Evolutionary conservation across 805 yeast genomes (phyloP).

Genomic region (Zygoascus biomembranicola): DNA sequence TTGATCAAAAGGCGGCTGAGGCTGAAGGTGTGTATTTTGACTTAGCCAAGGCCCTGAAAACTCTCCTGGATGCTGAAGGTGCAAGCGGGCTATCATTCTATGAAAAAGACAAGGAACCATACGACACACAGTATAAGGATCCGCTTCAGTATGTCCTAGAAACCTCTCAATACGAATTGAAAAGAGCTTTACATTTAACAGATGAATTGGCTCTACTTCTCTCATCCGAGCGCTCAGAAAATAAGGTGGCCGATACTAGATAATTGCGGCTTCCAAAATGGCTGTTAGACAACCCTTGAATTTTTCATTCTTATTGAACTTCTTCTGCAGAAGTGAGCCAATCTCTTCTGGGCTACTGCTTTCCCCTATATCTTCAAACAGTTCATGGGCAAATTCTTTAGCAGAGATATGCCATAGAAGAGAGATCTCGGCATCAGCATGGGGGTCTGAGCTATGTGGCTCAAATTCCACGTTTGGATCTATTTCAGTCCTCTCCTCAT

Average conservation of each 20-base stretch:
- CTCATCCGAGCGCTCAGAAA: too few relatives aligned
- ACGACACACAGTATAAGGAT: too few relatives aligned
- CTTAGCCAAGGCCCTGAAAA: too few relatives aligned
- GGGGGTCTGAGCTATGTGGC: slow-evolving; percentile 5
- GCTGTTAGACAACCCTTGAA: background rate
- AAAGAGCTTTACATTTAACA: too few relatives aligned
- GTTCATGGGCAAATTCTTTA: slow-evolving; percentile 2
- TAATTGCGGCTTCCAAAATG: slow-evolving; percentile 1
- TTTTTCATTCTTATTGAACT: background rate
- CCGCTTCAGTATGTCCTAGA: too few relatives aligned
- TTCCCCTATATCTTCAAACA: background rate
- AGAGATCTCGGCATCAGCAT: slow-evolving; percentile 9
- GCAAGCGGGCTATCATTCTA: too few relatives aligned
- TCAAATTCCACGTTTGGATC: slow-evolving; percentile 2
- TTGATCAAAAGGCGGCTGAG: too few relatives aligned
- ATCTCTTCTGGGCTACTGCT: background rate
- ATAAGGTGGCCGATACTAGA: background rate
- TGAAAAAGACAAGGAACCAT: too few relatives aligned
- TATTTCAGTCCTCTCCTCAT: slow-evolving; percentile 9
- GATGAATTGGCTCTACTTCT: too few relatives aligned
- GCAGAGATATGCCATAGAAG: slow-evolving; percentile 9
- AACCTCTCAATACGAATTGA: too few relatives aligned
- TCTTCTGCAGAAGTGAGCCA: background rate
- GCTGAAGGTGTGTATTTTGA: too few relatives aligned
- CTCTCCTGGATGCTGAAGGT: too few relatives aligned